phyloP scores from a whole-genome alignment of 108 stramenopile species.

The Nitzschia sp. region DNA sequence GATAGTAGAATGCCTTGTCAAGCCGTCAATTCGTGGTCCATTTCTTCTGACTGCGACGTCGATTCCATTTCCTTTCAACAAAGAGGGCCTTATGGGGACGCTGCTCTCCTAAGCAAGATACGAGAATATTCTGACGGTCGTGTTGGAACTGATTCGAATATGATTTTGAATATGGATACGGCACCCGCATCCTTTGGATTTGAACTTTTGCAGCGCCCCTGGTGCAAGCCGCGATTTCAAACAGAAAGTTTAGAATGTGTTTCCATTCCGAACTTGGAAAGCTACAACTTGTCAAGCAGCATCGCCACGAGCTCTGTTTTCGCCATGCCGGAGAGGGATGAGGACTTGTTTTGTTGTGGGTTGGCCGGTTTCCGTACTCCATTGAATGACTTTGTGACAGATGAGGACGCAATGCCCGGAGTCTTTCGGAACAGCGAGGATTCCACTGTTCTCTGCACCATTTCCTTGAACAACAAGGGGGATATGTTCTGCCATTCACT shows the following conservation, averaged over 20 bases:
- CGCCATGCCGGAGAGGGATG: constrained; percentile 53
- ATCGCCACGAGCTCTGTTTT: constrained; percentile 53
- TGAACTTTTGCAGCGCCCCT: constrained; percentile 56
- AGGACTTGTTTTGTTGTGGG: constrained; percentile 53
- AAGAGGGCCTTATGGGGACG: constrained; percentile 35
- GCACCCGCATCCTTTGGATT: constrained; percentile 42
- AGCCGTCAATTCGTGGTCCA: constrained; percentile 61
- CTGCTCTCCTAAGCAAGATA: constrained; percentile 28
- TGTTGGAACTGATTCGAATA: neutral
- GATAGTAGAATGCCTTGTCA: constrained; percentile 65
- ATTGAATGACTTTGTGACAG: neutral
- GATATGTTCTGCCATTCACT: constrained; percentile 67
- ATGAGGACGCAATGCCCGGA: constrained; percentile 1
- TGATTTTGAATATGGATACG: constrained; percentile 53
- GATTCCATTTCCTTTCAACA: constrained; percentile 16
- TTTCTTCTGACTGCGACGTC: constrained; percentile 22
- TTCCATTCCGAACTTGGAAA: constrained; percentile 29
- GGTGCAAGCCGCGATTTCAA: constrained; percentile 47
- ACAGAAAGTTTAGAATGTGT: constrained; percentile 58
- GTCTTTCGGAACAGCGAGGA: neutral
- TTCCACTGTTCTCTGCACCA: constrained; percentile 33
- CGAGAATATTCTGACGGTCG: neutral
- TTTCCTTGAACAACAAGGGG: constrained; percentile 66
- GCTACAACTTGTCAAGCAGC: constrained; percentile 27
- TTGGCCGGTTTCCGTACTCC: constrained; percentile 41